Evolutionary conservation across 495 filamentous ascomycete genomes (phyloP).

Genomic region (Xylaria curta): DNA sequence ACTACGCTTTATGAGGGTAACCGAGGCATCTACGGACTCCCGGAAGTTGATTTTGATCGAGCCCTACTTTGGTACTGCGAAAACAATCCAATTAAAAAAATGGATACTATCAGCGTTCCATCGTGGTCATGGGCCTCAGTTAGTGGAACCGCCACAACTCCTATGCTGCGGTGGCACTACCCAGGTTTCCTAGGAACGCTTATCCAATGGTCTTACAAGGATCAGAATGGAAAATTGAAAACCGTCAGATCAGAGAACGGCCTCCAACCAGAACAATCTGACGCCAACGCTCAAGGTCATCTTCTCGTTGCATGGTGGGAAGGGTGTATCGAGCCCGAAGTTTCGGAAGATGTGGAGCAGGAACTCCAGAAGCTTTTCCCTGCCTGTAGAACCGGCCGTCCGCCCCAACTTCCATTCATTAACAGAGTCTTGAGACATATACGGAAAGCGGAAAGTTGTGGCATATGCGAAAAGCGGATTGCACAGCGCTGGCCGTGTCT

Average conservation of each 20-base stretch:
- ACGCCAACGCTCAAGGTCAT: background rate
- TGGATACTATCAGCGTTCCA: background rate
- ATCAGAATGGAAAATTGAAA: conserved; percentile 3
- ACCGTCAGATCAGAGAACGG: background rate
- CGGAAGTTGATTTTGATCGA: conserved; percentile 7
- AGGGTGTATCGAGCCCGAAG: conserved; percentile 7
- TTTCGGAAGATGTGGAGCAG: conserved; percentile 15
- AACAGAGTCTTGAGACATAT: conserved; percentile 7
- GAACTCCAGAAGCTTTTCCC: background rate
- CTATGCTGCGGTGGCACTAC: no score
- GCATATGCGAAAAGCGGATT: background rate
- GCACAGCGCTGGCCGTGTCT: conserved; percentile 3
- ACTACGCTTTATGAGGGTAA: background rate
- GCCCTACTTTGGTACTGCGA: conserved; percentile 2
- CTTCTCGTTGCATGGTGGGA: conserved; percentile 8
- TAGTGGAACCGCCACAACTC: background rate
- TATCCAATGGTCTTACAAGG: conserved; percentile 8
- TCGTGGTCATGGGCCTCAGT: conserved; percentile 10
- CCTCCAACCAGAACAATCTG: no score
- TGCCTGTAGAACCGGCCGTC: background rate
- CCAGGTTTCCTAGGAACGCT: conserved; percentile 3
- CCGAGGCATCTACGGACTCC: conserved; percentile 11
- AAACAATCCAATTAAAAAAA: background rate
- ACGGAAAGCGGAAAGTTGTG: background rate
- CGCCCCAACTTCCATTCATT: background rate